phyloP scores from a whole-genome alignment of 1,139 yeast species.

The Pichia sp. region DNA sequence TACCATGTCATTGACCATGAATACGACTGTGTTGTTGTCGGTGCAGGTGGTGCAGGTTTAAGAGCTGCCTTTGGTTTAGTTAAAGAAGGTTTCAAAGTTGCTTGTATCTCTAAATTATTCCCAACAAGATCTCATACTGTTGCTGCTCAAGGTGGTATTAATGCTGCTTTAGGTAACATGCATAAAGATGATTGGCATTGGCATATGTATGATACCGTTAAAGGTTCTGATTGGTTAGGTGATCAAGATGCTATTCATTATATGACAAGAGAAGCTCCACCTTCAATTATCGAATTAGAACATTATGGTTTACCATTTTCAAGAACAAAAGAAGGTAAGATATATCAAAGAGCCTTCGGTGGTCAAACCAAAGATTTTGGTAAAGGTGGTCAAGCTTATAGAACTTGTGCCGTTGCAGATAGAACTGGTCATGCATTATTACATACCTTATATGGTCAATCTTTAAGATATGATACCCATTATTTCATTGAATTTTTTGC shows the following conservation, averaged over 20 bases:
- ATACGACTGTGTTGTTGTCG: conserved; percentile 95
- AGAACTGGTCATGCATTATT: conserved; percentile 97
- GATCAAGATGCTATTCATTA: conserved; percentile 99
- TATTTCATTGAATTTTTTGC: conserved; percentile 98
- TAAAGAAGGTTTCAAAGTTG: conserved; percentile 95
- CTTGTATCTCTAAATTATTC: conserved; percentile 93
- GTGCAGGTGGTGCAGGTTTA: conserved; percentile 99
- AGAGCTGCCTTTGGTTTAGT: conserved; percentile 98
- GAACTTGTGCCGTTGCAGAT: conserved; percentile 99
- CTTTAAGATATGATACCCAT: conserved; percentile 93
- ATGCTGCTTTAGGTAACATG: conserved; percentile 97
- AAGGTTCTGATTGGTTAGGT: conserved; percentile 99
- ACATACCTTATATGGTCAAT: conserved; percentile 95
- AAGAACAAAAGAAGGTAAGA: conserved; percentile 93
- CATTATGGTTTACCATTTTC: conserved; percentile 98
- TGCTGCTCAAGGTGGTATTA: conserved; percentile 99
- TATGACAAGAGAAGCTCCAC: conserved; percentile 98
- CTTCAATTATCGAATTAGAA: conserved; percentile 91
- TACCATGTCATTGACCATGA: conserved; percentile 95
- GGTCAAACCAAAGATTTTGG: conserved; percentile 96
- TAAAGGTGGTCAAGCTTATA: conserved; percentile 98
- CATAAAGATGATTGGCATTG: conserved; percentile 98
- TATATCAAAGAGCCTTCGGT: conserved; percentile 98
- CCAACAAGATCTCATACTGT: conserved; percentile 99
- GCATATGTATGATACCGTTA: conserved; percentile 99